Evolutionary conservation across 139 green algal genomes (phyloP).

Genomic region (Tetradesmus lagerheimii): DNA sequence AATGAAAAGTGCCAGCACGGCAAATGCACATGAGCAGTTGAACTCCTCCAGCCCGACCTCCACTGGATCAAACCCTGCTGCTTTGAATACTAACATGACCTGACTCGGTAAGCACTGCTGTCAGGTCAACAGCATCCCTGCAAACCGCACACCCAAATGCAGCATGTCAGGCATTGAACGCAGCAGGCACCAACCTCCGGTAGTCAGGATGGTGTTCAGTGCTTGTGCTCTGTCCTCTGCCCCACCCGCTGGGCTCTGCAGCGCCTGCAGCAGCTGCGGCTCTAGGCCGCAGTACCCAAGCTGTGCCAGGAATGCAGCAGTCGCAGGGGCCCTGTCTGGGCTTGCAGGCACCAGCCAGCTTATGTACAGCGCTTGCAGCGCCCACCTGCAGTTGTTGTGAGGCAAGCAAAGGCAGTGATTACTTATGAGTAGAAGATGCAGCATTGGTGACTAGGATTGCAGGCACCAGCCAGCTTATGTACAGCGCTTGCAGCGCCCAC

Average conservation of each 20-base stretch:
- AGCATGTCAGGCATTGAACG: no score
- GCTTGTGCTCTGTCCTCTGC: not conserved
- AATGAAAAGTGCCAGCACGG: not conserved
- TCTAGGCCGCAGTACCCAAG: conserved; percentile 28
- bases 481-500: conserved; percentile 32
- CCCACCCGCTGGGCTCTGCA: not conserved
- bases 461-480: conserved; percentile 25
- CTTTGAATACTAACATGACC: no score
- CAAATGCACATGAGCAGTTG: not conserved
- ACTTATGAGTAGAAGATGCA: not conserved
- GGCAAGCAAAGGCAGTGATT: not conserved
- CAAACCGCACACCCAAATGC: not conserved
- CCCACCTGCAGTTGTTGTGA: conserved; percentile 33
- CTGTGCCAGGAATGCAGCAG: conserved; percentile 13
- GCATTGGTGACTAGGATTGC: not conserved
- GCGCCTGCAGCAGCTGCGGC: not conserved
- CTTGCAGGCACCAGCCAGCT: conserved; percentile 1
- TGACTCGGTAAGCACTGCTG: no score
- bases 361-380: conserved; percentile 37
- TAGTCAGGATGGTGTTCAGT: not conserved
- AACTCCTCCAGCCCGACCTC: no score
- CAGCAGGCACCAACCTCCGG: not conserved
- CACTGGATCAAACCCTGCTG: no score
- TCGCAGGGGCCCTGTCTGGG: not conserved
- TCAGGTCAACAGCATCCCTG: no score